phyloP scores from a whole-genome alignment of 805 yeast genomes.

The Saccharomycopsis olivae region DNA sequence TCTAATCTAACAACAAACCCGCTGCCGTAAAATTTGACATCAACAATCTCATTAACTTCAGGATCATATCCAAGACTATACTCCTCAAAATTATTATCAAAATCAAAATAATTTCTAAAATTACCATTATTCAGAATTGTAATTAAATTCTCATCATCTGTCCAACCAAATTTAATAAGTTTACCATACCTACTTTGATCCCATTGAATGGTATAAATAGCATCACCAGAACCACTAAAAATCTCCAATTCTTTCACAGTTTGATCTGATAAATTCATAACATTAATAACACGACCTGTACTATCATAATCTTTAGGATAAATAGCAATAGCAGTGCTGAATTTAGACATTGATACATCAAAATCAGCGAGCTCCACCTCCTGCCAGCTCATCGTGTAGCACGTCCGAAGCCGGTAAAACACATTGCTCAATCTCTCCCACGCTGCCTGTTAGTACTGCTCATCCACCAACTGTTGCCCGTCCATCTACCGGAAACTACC shows the following conservation, averaged over 20 bases:
- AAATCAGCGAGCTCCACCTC: slow-evolving; percentile 30
- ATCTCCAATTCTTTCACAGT: slow-evolving; percentile 21
- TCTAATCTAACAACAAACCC: slow-evolving; percentile 36
- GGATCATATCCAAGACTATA: slow-evolving; percentile 29
- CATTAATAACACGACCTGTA: slow-evolving; percentile 10
- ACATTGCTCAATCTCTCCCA: slow-evolving; percentile 77
- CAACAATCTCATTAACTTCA: slow-evolving; percentile 25
- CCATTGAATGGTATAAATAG: slow-evolving; percentile 28
- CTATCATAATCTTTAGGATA: slow-evolving; percentile 26
- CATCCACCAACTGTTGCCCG: no score
- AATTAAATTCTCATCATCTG: slow-evolving; percentile 41
- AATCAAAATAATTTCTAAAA: slow-evolving; percentile 51
- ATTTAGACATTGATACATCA: slow-evolving; percentile 38
- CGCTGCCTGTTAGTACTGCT: no score
- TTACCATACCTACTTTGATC: slow-evolving; percentile 38
- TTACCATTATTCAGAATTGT: slow-evolving; percentile 43
- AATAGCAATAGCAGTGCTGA: slow-evolving; percentile 47
- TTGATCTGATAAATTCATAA: neutral
- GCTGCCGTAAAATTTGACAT: slow-evolving; percentile 28
- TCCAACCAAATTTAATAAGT: slow-evolving; percentile 45
- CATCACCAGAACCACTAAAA: slow-evolving; percentile 27
- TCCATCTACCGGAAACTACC: neutral
- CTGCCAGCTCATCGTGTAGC: slow-evolving; percentile 47
- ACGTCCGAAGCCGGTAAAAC: slow-evolving; percentile 52
- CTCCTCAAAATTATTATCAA: slow-evolving; percentile 57